These are phyloP conservation scores for Cephalotrichum gorgonifer DNA, from an alignment of 2,329 filamentous ascomycete species.

Conservation along the genomic window DNA sequence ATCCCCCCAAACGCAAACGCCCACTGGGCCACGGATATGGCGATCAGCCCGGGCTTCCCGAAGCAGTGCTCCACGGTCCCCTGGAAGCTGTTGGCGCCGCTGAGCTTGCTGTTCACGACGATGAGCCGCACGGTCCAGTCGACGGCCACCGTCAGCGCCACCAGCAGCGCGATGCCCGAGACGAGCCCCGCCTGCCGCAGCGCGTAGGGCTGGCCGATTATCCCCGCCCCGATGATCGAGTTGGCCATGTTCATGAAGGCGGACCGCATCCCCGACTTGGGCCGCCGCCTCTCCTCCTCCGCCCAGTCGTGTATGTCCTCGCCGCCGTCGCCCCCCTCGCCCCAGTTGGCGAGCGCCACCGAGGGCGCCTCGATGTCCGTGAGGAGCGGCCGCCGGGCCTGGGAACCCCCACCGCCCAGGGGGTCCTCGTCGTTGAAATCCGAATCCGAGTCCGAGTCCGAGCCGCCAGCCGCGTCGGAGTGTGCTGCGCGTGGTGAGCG, in stretches of 20 bases:
- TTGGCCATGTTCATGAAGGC: conserved; percentile 99
- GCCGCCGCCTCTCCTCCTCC: conserved; percentile 48
- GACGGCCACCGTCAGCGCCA: conserved; percentile 70
- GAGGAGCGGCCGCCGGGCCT: conserved; percentile 58
- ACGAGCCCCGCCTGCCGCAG: conserved; percentile 82
- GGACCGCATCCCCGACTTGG: conserved; percentile 74
- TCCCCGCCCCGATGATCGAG: conserved; percentile 77
- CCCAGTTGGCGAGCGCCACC: conserved; percentile 51
- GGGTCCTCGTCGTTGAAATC: conserved; percentile 23
- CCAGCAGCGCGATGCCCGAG: conserved; percentile 67
- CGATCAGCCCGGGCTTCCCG: conserved; percentile 75
- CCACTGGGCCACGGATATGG: conserved; percentile 88
- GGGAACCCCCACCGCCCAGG: conserved; percentile 30
- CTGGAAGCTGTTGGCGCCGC: conserved; percentile 88
- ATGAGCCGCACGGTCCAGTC: conserved; percentile 98
- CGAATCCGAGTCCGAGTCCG: neutral
- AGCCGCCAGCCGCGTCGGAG: neutral
- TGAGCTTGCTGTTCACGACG: conserved; percentile 94
- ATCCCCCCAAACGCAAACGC: conserved; percentile 97
- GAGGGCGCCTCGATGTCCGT: conserved; percentile 78
- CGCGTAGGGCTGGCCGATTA: conserved; percentile 88
- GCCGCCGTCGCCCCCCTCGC: conserved; percentile 26
- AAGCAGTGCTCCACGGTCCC: conserved; percentile 95
- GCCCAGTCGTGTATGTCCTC: conserved; percentile 36
- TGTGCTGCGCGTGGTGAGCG: too few relatives aligned